phyloP scores from a whole-genome alignment of 2,329 filamentous ascomycete species.

The Metarhizium anisopliae region DNA sequence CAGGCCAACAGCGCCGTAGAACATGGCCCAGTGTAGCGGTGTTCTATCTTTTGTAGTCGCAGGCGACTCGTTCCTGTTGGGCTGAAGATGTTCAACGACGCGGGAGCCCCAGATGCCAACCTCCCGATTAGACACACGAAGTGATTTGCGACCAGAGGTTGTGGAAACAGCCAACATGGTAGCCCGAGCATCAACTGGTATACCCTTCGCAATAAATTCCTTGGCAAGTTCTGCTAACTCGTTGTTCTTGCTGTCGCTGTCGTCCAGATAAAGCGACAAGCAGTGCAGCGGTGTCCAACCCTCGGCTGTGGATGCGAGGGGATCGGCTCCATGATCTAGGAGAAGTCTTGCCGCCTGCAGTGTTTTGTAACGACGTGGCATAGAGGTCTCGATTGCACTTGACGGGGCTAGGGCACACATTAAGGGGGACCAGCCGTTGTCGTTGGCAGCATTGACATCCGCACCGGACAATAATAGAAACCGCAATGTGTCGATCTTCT shows the following conservation, averaged over 20 bases:
- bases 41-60: background rate
- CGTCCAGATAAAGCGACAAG: slow-evolving; percentile 8
- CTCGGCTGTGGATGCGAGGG: slow-evolving; percentile 11
- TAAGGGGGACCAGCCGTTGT: slow-evolving; percentile 22
- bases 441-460: slow-evolving; percentile 13
- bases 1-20: slow-evolving; percentile 1
- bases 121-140: background rate
- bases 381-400: background rate
- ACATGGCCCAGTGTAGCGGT: background rate
- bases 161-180: slow-evolving; percentile 1
- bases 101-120: slow-evolving; percentile 1
- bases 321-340: slow-evolving; percentile 15
- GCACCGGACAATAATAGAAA: slow-evolving; percentile 11
- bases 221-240: slow-evolving; percentile 4
- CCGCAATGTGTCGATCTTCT: slow-evolving; percentile 11
- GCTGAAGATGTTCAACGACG: background rate
- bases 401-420: slow-evolving; percentile 16
- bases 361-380: slow-evolving; percentile 3
- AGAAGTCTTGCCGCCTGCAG: slow-evolving; percentile 10
- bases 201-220: slow-evolving; percentile 7
- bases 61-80: background rate
- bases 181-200: slow-evolving; percentile 6
- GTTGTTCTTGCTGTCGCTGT: slow-evolving; percentile 3
- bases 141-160: background rate
- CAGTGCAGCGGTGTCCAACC: slow-evolving; percentile 18